Evolutionary conservation across 306 rosid species (phyloP).

Genomic region (Corylus americana): DNA sequence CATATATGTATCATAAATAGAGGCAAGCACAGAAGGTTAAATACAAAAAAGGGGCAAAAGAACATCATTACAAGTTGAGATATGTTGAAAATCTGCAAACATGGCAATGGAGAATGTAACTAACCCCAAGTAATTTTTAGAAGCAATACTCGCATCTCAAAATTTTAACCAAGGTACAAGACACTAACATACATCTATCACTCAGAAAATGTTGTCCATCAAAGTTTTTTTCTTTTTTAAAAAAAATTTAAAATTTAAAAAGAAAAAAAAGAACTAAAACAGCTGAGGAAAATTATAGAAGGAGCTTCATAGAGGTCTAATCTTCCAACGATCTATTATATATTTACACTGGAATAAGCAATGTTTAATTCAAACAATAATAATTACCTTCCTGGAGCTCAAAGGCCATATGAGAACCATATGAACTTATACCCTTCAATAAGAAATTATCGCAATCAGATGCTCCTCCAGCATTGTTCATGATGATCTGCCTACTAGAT

Average conservation of each 20-base stretch:
- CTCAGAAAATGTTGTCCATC: neutral
- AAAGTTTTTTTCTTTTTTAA: no score
- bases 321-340: no score
- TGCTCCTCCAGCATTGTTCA: constrained; percentile 22
- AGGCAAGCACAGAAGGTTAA: no score
- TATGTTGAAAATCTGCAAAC: neutral
- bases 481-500: constrained; percentile 31
- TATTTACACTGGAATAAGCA: neutral
- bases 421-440: constrained; percentile 26
- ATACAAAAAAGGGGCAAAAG: neutral
- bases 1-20: no score
- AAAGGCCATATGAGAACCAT: constrained; percentile 18
- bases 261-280: no score
- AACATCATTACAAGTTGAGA: neutral
- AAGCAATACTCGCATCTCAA: neutral
- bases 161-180: neutral
- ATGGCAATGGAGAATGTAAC: neutral
- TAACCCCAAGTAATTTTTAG: neutral
- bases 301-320: neutral
- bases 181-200: neutral
- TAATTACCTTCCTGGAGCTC: constrained; percentile 47
- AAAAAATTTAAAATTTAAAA: no score
- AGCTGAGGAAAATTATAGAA: neutral
- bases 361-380: neutral
- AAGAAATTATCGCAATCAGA: constrained; percentile 32